Percentiles rank a stretch among this genome's conserved stretches.
These are phyloP conservation scores for Septoria linicola DNA, from an alignment of 2,329 filamentous ascomycete species.

Conservation along the genomic window DNA sequence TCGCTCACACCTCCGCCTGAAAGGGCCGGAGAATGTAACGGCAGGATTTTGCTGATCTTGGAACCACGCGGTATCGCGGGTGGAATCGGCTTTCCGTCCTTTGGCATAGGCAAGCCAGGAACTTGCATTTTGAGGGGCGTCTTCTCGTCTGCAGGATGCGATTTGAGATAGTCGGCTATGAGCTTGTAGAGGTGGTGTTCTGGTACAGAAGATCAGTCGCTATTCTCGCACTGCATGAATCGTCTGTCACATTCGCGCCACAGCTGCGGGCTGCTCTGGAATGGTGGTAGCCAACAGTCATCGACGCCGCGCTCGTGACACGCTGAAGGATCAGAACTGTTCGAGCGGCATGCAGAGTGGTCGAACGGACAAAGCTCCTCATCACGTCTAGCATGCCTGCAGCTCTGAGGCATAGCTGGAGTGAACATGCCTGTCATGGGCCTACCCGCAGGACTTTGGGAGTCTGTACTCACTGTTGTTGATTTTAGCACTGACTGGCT, in stretches of 20 bases:
- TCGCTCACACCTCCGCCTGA: conserved; percentile 92
- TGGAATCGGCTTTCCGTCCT: conserved; percentile 50
- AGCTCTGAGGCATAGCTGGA: background rate
- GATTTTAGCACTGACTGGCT: conserved; percentile 50
- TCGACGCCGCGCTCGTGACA: background rate
- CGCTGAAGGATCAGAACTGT: background rate
- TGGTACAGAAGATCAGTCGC: conserved; percentile 42
- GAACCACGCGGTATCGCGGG: conserved; percentile 73
- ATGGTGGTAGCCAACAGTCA: background rate
- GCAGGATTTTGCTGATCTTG: conserved; percentile 83
- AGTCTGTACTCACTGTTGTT: conserved; percentile 59
- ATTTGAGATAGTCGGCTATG: conserved; percentile 71
- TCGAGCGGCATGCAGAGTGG: background rate
- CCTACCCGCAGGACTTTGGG: background rate
- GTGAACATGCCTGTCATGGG: background rate
- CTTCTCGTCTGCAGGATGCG: conserved; percentile 73
- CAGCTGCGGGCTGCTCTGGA: background rate
- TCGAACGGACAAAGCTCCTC: background rate
- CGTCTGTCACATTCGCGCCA: background rate
- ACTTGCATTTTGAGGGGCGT: conserved; percentile 71
- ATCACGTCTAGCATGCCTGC: background rate
- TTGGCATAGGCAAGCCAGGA: conserved; percentile 70
- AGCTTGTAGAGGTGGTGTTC: conserved; percentile 85
- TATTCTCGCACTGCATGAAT: background rate
- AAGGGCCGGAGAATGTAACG: conserved; percentile 83